A percentile compares a stretch with the other conserved stretches of the same genome.
These are phyloP conservation scores for Globisporangium abappressorium DNA, from an alignment of 352 stramenopile species.

Conservation along the genomic window DNA sequence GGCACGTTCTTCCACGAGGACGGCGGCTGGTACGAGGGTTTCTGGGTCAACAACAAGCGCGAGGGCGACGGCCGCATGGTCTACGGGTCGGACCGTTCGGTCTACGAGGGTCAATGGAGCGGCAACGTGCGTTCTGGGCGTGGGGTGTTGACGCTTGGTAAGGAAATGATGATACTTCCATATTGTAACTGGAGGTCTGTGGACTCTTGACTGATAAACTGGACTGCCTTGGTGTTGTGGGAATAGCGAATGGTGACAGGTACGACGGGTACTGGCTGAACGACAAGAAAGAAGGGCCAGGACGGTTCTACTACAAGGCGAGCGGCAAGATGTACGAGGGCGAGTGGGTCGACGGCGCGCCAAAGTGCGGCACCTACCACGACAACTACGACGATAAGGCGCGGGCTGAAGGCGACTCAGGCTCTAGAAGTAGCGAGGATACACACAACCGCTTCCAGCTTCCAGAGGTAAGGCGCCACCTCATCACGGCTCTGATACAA, in stretches of 20 bases:
- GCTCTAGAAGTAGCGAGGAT: not conserved
- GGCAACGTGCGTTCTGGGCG: conserved; percentile 70
- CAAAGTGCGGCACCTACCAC: conserved; percentile 74
- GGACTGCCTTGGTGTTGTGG: not conserved
- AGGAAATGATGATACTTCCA: conserved; percentile 6
- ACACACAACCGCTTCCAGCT: conserved; percentile 55
- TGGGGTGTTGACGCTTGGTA: conserved; percentile 62
- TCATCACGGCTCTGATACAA: not conserved
- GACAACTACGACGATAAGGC: conserved; percentile 26
- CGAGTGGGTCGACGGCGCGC: conserved; percentile 79
- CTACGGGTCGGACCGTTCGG: conserved; percentile 74
- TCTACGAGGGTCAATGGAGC: conserved; percentile 88
- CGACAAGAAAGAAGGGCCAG: conserved; percentile 87
- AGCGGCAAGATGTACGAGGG: conserved; percentile 87
- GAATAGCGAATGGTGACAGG: conserved; percentile 75
- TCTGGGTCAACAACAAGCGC: conserved; percentile 73
- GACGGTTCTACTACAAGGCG: conserved; percentile 80
- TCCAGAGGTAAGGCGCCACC: conserved; percentile 35
- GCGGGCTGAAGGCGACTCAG: not conserved
- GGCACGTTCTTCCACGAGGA: conserved; percentile 85
- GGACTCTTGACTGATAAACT: not conserved
- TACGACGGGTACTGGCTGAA: conserved; percentile 88
- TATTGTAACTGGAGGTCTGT: not conserved
- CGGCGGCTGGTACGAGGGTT: conserved; percentile 76
- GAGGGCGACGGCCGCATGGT: conserved; percentile 76